Percentiles rank a stretch among this genome's conserved stretches.
Evolutionary conservation across 1,284 basidiomycete species (phyloP).

Genomic region (Stygiomarasmius scandens): DNA sequence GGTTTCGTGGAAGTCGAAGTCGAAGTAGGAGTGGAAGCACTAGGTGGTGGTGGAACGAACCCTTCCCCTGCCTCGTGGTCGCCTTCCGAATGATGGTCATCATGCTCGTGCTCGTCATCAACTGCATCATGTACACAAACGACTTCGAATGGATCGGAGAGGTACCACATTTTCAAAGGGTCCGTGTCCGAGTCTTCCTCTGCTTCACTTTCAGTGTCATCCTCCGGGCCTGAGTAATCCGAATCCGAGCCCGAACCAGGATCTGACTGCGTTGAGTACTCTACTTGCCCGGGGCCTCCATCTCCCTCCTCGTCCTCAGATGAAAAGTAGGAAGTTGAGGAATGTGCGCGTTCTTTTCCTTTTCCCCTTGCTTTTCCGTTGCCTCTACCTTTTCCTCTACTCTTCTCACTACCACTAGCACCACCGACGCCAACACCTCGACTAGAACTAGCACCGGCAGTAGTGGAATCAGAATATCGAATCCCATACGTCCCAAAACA

Average conservation of each 20-base stretch:
- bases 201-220: not conserved
- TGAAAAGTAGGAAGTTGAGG: too few relatives aligned
- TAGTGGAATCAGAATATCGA: too few relatives aligned
- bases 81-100: not conserved
- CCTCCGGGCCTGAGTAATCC: too few relatives aligned
- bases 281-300: too few relatives aligned
- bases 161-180: constrained; percentile 69
- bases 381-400: not conserved
- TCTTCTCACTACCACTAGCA: not conserved
- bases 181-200: constrained; percentile 40
- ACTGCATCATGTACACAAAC: constrained; percentile 59
- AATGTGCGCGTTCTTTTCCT: not conserved
- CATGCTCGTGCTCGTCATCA: constrained; percentile 25
- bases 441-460: not conserved
- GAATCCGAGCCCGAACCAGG: too few relatives aligned
- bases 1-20: too few relatives aligned
- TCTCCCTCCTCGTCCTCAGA: constrained; percentile 6
- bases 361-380: not conserved
- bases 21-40: too few relatives aligned
- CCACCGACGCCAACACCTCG: not conserved
- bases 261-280: too few relatives aligned
- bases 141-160: constrained; percentile 69
- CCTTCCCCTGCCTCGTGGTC: too few relatives aligned
- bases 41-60: too few relatives aligned
- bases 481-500: too few relatives aligned